These are phyloP conservation scores for Suillus subaureus DNA, from an alignment of 768 basidiomycete species.

Conservation along the genomic window DNA sequence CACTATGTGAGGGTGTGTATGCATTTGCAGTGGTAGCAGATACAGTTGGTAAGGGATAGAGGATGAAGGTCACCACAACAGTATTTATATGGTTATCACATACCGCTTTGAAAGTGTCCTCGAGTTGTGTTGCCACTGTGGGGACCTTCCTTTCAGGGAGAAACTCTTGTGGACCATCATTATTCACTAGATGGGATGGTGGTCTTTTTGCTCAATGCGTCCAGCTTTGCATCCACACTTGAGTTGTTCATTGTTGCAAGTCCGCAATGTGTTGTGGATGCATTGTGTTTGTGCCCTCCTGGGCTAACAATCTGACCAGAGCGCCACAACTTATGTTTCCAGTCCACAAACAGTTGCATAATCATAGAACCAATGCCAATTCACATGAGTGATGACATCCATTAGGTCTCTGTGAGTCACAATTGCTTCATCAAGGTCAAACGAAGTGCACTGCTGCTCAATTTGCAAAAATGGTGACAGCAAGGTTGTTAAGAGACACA, in stretches of 20 bases:
- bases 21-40: neutral
- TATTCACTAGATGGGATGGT: neutral
- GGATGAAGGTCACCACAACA: neutral
- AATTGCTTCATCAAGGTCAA: too few relatives aligned
- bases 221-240: neutral
- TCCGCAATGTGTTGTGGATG: neutral
- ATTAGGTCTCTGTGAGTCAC: neutral
- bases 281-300: neutral
- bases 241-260: neutral
- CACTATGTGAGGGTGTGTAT: too few relatives aligned
- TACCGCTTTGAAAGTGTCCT: neutral
- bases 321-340: neutral
- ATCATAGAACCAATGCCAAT: neutral
- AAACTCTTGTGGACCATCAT: neutral
- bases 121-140: neutral
- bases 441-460: too few relatives aligned
- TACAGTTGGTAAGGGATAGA: neutral
- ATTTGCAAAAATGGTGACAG: too few relatives aligned
- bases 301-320: neutral
- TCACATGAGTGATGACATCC: neutral
- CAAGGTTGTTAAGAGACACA: too few relatives aligned
- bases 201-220: neutral
- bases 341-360: neutral
- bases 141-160: neutral
- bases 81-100: neutral